Base-by-base conservation (phyloP, 2,329 filamentous ascomycete genomes). In the Nannizzia gypsea region DNA sequence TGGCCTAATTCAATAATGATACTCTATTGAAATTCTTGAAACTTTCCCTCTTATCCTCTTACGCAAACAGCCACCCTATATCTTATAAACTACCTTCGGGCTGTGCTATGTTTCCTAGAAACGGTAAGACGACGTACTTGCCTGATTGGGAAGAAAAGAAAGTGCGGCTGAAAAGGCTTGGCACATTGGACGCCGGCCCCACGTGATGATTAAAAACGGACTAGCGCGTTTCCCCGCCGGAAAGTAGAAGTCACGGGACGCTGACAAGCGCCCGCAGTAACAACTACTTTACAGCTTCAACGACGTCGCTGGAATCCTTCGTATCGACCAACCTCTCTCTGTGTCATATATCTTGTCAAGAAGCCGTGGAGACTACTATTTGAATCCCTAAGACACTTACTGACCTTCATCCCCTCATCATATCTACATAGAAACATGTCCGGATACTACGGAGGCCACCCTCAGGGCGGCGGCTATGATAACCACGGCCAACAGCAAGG, bases 361-460 rank as follows among this genome's bases (percentile, higher is more conserved):
- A 4, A 15, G 24, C 22, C 22, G 42, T 24, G 6, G 42, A 46
- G 24, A 13, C 11, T 13, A 15, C 44, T 15, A 13, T 15, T 26
- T 5, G 9, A 15, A 20, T 24, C 9, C 6, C 22, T 50, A 50
- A 3, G 22, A 20, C 9, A 46, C 9, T 9, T 9, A 46, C 24
- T 28, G 1, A 11, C 15, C 3, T 31, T 15, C 15, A 3, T 54
- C 6, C 9, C 6, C 34, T 4, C 24, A 31, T 9, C 17, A 46
- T 20, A 11, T 22, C 50, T 36, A 34, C 15, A 54, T 13, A 8
- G n/a, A n/a, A 60, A 22, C 34, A 63, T 63, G 61, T 63, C 61
- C 31, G 59, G 59, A 34, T 63, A 63, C 57, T 63, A 63, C 59
- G 61, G 61, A 42, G 59, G 55, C 6, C 58, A 55, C 20, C 58